Evolutionary conservation across 1,284 basidiomycete species (phyloP).

Genomic region (Heliocybe sulcata): DNA sequence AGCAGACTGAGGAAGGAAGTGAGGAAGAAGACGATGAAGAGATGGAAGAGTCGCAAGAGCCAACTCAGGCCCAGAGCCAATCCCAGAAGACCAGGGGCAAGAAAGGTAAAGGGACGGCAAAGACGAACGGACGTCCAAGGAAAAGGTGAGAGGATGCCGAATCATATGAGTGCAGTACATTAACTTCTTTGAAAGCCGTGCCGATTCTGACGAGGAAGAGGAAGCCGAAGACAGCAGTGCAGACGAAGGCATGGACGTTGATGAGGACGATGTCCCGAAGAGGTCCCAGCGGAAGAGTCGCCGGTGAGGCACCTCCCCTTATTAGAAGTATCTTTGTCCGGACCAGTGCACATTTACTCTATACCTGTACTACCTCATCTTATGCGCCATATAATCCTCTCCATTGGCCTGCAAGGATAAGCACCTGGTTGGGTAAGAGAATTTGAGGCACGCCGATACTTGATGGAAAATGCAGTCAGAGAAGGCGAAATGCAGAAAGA

Average conservation of each 20-base stretch:
- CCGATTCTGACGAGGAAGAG: constrained; percentile 10
- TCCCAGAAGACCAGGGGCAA: constrained; percentile 9
- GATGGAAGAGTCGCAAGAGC: constrained; percentile 28
- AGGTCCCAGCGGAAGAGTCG: constrained; percentile 16
- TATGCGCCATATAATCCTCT: background rate
- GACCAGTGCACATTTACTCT: background rate
- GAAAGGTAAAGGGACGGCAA: constrained; percentile 21
- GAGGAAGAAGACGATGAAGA: constrained; percentile 37
- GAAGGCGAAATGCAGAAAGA: background rate
- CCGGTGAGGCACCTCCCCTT: constrained; percentile 7
- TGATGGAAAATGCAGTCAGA: background rate
- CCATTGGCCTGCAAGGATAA: too few species aligned
- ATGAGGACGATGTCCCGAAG: constrained; percentile 25
- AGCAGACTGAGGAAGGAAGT: constrained; percentile 23
- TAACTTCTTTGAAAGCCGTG: background rate
- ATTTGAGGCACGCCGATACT: too few species aligned
- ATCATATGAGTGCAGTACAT: background rate
- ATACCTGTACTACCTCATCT: background rate
- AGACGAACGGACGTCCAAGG: constrained; percentile 10
- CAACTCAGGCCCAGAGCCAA: constrained; percentile 1
- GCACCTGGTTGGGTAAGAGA: too few species aligned
- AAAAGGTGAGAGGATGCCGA: constrained; percentile 1
- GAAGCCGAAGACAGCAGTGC: constrained; percentile 10
- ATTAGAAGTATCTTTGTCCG: too few species aligned
- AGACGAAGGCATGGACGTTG: constrained; percentile 24